Evolutionary conservation across 441 rosid species (phyloP), one percentile per base, ranked within the genome.

Genomic region (Bocquillonia castaneifolia): DNA sequence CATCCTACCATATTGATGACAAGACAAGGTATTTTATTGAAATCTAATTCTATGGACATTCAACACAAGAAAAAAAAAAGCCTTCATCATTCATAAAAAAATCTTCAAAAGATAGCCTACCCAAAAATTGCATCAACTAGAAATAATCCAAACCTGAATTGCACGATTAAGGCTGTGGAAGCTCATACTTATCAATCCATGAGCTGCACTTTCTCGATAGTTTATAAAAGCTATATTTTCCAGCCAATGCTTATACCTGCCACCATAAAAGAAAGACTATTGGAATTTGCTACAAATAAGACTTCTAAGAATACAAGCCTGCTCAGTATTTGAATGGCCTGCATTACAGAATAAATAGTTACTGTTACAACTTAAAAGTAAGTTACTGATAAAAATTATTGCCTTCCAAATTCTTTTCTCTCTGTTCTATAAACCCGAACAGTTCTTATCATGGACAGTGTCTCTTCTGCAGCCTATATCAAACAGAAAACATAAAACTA

Each of bases 371-470:
- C 4, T 17, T 4, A n/a, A 47, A 53, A 66, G 69, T 48, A 52
- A 37, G 65, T 72, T 53, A 70, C 67, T 58, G 52, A 68, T 36
- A 59, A 48, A 64, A 64, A 63, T 56, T 64, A 64, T 80, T 82
- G 77, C 88, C 90, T 82, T 76, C 71, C 79, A 72, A 74, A 52
- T 82, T 86, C 90, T 62, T 70, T 74, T 48, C 61, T 64, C 72
- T 82, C 88, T 66, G 88, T 79, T 79, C 85, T 84, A 74, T 76
- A 79, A 61, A 64, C 74, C 64, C 74, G 76, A 34, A 83, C 83
- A 53, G 80, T 77, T 78, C 78, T 77, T 65, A 86, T 78, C 80
- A 73, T 66, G 51, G 77, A 80, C 45, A 86, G 72, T 64, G 90
- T 74, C 72, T 82, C 88, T 59, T 86, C 78, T 22, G 84, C 81